These are phyloP conservation scores for Aspergillus phoenicis DNA, from an alignment of 2,329 filamentous ascomycete genomes.

Conservation along the genomic window DNA sequence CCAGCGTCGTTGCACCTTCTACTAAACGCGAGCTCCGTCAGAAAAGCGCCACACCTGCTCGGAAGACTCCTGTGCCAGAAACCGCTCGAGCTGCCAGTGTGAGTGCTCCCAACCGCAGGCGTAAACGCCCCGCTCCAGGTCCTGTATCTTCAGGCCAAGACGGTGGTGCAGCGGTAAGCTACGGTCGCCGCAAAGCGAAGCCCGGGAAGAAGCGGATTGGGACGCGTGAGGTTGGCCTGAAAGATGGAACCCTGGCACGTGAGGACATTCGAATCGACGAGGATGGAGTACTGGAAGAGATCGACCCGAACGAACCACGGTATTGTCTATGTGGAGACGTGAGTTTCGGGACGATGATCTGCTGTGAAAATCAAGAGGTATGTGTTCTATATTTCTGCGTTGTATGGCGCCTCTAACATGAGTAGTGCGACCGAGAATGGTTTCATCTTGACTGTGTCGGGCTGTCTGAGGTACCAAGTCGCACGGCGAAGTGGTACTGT, in stretches of 20 bases:
- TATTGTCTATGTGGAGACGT: constrained; percentile 68
- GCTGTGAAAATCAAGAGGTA: constrained; percentile 64
- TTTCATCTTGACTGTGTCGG: constrained; percentile 66
- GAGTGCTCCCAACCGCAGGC: constrained; percentile 47
- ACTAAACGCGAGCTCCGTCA: constrained; percentile 39
- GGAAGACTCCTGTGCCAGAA: constrained; percentile 46
- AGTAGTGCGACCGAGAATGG: constrained; percentile 66
- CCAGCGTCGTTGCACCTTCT: constrained; percentile 14
- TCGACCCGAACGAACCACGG: constrained; percentile 64
- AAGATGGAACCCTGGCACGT: constrained; percentile 26
- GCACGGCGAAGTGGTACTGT: constrained; percentile 67
- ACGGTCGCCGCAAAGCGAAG: constrained; percentile 61
- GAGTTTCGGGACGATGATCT: constrained; percentile 67
- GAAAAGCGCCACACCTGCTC: constrained; percentile 46
- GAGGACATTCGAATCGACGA: constrained; percentile 50
- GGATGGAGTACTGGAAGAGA: constrained; percentile 52
- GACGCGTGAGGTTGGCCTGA: constrained; percentile 42
- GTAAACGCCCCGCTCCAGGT: constrained; percentile 62
- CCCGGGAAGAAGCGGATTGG: constrained; percentile 47
- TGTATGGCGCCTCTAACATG: constrained; percentile 18
- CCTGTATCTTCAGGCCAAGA: constrained; percentile 60
- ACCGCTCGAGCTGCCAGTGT: constrained; percentile 41
- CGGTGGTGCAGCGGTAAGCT: constrained; percentile 63
- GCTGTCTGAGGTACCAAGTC: constrained; percentile 60
- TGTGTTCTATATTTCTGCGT: constrained; percentile 21